Evolutionary conservation across 2,329 filamentous ascomycete genomes (phyloP).

Genomic region (Thielaviopsis punctulata): DNA sequence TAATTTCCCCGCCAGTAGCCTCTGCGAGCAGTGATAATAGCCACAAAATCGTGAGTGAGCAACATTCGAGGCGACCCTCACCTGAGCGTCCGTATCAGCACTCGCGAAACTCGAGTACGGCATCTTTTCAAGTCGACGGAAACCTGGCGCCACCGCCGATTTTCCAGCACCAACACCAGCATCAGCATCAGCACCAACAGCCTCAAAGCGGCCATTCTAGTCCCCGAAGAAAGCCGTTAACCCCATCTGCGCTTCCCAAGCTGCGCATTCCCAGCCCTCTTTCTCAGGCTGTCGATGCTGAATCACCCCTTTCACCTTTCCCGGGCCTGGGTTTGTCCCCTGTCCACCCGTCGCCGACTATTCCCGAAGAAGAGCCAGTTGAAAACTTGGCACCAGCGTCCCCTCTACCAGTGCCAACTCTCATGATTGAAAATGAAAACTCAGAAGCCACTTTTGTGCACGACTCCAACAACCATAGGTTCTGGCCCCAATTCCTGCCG

Average conservation of each 20-base stretch:
- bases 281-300: conserved; percentile 23
- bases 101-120: conserved; percentile 11
- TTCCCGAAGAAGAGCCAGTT: neutral
- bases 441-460: neutral
- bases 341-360: conserved; percentile 4
- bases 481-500: conserved; percentile 70
- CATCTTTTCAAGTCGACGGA: conserved; percentile 19
- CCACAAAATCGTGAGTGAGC: neutral
- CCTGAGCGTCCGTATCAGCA: conserved; percentile 3
- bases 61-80: neutral
- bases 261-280: conserved; percentile 35
- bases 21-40: conserved; percentile 4
- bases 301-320: conserved; percentile 30
- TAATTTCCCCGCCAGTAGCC: neutral
- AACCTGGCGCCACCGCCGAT: conserved; percentile 25
- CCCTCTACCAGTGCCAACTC: neutral
- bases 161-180: conserved; percentile 6
- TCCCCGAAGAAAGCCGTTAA: conserved; percentile 6
- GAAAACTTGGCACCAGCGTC: neutral
- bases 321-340: conserved; percentile 23
- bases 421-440: conserved; percentile 2
- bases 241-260: conserved; percentile 6
- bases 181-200: neutral
- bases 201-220: neutral
- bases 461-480: conserved; percentile 22